Conservation (phyloP, 2,329 filamentous ascomycete species). For the Penicillium hesseltinei region DNA sequence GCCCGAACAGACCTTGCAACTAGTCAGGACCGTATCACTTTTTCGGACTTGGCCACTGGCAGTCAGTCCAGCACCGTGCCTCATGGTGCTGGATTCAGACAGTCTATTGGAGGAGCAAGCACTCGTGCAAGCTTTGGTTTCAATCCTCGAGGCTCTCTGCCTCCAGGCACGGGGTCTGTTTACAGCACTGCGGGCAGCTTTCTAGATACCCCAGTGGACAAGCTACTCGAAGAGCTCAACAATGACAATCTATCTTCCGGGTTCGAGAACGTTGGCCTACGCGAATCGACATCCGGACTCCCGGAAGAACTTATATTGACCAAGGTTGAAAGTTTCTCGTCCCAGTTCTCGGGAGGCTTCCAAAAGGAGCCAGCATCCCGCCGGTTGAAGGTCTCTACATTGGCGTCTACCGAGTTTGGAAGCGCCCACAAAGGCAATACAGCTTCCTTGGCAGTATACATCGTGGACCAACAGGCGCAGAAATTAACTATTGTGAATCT, state of each 20-base stretch:
- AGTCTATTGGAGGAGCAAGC: slow-evolving; percentile 70
- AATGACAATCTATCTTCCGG: slow-evolving; percentile 63
- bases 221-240: slow-evolving; percentile 66
- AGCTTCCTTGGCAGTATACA: slow-evolving; percentile 53
- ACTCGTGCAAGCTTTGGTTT: slow-evolving; percentile 61
- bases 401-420: slow-evolving; percentile 49
- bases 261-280: slow-evolving; percentile 69
- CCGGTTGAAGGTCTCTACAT: slow-evolving; percentile 59
- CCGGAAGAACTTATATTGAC: slow-evolving; percentile 70
- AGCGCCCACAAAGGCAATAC: slow-evolving; percentile 33
- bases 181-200: slow-evolving; percentile 58
- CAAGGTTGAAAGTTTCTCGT: slow-evolving; percentile 68
- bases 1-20: slow-evolving; percentile 83
- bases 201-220: slow-evolving; percentile 67
- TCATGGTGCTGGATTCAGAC: slow-evolving; percentile 53
- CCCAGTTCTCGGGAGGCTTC: slow-evolving; percentile 43
- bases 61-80: slow-evolving; percentile 35
- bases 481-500: slow-evolving; percentile 67
- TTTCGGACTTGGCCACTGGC: slow-evolving; percentile 65
- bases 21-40: slow-evolving; percentile 77
- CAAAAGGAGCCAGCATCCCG: slow-evolving; percentile 25
- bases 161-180: slow-evolving; percentile 48
- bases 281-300: slow-evolving; percentile 70
- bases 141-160: slow-evolving; percentile 56
- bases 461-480: slow-evolving; percentile 67